Evolutionary conservation across 108 stramenopile genomes (phyloP).

Genomic region (Cylindrotheca fusiformis): DNA sequence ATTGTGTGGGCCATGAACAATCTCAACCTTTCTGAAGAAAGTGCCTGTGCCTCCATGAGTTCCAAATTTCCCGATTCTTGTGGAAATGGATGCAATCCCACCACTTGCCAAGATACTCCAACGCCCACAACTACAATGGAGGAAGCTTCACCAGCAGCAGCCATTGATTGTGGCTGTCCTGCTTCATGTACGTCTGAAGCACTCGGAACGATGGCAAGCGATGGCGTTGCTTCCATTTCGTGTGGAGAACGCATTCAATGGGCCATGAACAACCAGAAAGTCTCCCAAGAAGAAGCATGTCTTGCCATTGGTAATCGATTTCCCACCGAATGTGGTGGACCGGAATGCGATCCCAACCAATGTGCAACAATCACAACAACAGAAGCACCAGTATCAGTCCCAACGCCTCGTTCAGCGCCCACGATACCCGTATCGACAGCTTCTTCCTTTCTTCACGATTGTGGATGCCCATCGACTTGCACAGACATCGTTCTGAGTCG

Average conservation of each 20-base stretch:
- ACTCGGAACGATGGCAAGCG: not conserved
- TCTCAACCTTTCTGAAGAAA: not conserved
- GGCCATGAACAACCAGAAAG: not conserved
- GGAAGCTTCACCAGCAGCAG: not conserved
- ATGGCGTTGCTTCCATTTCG: too few relatives aligned
- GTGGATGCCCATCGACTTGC: not conserved
- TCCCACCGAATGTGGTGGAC: not conserved
- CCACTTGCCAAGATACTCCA: not conserved
- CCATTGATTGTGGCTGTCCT: not conserved
- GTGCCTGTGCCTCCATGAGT: not conserved
- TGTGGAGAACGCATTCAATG: not conserved
- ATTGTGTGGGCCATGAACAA: slow-evolving; percentile 6
- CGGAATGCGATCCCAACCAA: not conserved
- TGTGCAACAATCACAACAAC: not conserved
- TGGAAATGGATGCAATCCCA: not conserved
- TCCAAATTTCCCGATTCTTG: slow-evolving; percentile 4
- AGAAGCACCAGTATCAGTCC: not conserved
- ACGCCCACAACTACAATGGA: not conserved
- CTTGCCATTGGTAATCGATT: not conserved
- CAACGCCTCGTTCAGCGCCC: not conserved
- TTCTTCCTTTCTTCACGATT: too few relatives aligned
- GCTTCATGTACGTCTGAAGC: not conserved
- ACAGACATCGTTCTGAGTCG: not conserved
- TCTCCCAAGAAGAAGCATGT: not conserved
- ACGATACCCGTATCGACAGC: not conserved